These are phyloP conservation scores for Suillus lakei DNA, from an alignment of 768 basidiomycete species.

Conservation along the genomic window DNA sequence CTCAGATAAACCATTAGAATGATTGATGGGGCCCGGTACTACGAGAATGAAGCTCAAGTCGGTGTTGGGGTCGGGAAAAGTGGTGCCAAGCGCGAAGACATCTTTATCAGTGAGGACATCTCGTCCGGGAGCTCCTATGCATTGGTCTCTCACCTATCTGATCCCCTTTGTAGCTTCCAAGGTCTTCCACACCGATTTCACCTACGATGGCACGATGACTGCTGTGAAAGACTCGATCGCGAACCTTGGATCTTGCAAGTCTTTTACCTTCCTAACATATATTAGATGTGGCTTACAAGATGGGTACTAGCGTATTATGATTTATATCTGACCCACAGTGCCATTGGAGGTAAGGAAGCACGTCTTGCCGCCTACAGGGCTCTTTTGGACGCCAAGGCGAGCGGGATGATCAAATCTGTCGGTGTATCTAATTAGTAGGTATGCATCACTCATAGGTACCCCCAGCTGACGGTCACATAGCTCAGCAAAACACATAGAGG, in stretches of 20 bases:
- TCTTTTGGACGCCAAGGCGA: conserved; percentile 57
- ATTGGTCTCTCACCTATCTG: background rate
- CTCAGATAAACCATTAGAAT: conserved; percentile 14
- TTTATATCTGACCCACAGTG: conserved; percentile 74
- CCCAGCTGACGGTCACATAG: conserved; percentile 35
- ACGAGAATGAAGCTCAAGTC: conserved; percentile 61
- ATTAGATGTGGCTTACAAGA: background rate
- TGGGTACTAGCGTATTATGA: conserved; percentile 56
- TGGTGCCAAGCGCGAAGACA: conserved; percentile 50
- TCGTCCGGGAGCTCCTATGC: background rate
- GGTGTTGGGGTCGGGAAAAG: conserved; percentile 56
- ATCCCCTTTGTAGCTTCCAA: conserved; percentile 7
- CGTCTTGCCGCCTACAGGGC: conserved; percentile 70
- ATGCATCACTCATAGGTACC: background rate
- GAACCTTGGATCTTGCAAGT: conserved; percentile 54
- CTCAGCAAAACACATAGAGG: conserved; percentile 67
- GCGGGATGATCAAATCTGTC: conserved; percentile 63
- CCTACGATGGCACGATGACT: conserved; percentile 54
- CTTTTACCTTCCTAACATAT: background rate
- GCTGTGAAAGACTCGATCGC: conserved; percentile 60
- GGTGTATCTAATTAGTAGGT: conserved; percentile 81
- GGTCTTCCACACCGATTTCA: conserved; percentile 8
- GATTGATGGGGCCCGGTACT: conserved; percentile 66
- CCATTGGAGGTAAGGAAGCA: conserved; percentile 56
- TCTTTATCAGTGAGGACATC: conserved; percentile 60